Evolutionary conservation across 306 rosid species (phyloP), one percentile per base, ranked within the genome.

Genomic region (Lathyrus aphaca): DNA sequence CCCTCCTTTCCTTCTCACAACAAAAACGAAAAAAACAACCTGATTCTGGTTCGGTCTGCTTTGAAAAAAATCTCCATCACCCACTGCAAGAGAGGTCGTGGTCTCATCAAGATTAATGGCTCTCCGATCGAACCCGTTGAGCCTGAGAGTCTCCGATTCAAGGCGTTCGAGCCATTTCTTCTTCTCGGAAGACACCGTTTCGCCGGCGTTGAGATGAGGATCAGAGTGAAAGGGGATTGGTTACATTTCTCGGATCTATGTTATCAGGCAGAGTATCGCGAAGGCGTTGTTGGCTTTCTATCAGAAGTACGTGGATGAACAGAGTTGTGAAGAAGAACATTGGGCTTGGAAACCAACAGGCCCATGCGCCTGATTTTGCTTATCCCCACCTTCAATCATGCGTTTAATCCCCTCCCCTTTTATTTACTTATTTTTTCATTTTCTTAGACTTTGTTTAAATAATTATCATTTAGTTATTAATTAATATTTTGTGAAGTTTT

Each of bases 111-210:
- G 84, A 84, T 91, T 79, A 91, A 91, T 3, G 97, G 97, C 1
- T 81, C 83, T 74, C 97, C 95, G 0, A 91, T 91, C 46, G 95
- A 88, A 73, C 89, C 88, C 0, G 83, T 86, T 1, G 79, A 91
- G 84, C 92, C 95, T 1, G 97, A 91, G 85, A 86, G 86, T 74
- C 97, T 91, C n/a, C 84, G 90, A 2, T 84, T 91, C 89, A 91
- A 91, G 90, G 95, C 95, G 2, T 79, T 69, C 64, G 95, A 91
- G 72, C 97, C 95, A 0, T 84, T 91, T 69, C 89, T 86, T 16
- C 88, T 91, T 49, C 82, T 91, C 25, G 97, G 97, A 0, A 77
- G 85, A 13, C 87, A 86, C 77, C 88, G 90, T 42, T 91, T 91
- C 64, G 74, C 85, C 13, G 87, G 84, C 5, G 90, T 91, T 14